Evolutionary conservation across 768 basidiomycete genomes (phyloP).

Genomic region (Mycena alexandri): DNA sequence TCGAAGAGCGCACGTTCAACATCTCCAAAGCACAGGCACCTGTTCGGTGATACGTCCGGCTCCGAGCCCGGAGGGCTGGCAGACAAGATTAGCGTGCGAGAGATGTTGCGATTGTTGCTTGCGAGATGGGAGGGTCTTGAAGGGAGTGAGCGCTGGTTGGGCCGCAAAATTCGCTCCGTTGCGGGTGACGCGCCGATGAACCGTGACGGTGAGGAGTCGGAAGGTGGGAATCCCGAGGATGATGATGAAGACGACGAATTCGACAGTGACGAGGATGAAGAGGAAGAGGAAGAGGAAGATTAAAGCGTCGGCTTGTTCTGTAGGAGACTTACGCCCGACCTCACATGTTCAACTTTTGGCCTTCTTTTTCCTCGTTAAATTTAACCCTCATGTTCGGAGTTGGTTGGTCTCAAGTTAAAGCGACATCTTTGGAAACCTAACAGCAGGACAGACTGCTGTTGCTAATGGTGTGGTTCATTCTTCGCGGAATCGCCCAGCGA

Average conservation of each 20-base stretch:
- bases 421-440: neutral
- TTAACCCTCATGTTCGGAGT: no score
- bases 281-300: neutral
- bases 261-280: conserved; percentile 11
- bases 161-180: conserved; percentile 11
- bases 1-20: conserved; percentile 23
- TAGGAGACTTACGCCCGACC: neutral
- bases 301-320: neutral
- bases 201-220: neutral
- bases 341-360: neutral
- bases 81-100: conserved; percentile 2
- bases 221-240: neutral
- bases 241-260: conserved; percentile 18
- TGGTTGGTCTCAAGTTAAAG: neutral
- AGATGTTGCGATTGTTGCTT: conserved; percentile 9
- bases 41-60: conserved; percentile 14
- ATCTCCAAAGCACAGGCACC: neutral
- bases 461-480: neutral
- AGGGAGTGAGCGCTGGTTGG: conserved; percentile 13
- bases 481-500: neutral
- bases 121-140: conserved; percentile 27
- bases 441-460: neutral
- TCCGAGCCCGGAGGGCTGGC: neutral
- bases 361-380: no score
- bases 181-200: conserved; percentile 7